Evolutionary conservation across 75 land plant genomes (phyloP).

Genomic region (Selaginella tamariscina): DNA sequence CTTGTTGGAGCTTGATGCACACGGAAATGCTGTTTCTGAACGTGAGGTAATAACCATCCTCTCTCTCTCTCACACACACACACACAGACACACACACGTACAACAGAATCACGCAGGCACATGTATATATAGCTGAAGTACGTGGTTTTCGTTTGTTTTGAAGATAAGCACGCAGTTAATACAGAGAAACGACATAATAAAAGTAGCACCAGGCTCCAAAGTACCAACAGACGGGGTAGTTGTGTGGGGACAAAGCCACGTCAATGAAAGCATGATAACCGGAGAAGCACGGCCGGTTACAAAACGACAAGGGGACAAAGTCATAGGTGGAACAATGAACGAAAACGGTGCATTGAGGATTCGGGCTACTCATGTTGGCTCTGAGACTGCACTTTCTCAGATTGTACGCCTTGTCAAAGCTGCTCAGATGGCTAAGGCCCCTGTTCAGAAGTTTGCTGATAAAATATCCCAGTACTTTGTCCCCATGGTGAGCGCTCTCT

Average conservation of each 20-base stretch:
- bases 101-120: too few species aligned
- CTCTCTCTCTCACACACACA: too few species aligned
- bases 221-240: conserved; percentile 74
- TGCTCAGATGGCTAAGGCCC: conserved; percentile 33
- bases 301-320: conserved; percentile 22
- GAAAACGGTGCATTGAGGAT: conserved; percentile 19
- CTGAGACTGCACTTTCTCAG: conserved; percentile 29
- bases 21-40: conserved; percentile 15
- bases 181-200: conserved; percentile 66
- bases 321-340: conserved; percentile 28
- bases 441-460: conserved; percentile 33
- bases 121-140: too few species aligned
- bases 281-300: conserved; percentile 28
- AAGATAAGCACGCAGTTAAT: conserved; percentile 31
- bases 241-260: conserved; percentile 27
- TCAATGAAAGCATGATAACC: conserved; percentile 35
- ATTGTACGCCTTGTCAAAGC: conserved; percentile 30
- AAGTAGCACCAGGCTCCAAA: conserved; percentile 82
- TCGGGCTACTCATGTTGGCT: conserved; percentile 24
- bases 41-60: too few species aligned
- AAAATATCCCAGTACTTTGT: conserved; percentile 29
- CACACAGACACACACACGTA: too few species aligned
- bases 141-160: too few species aligned
- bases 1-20: conserved; percentile 7
- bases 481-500: conserved; percentile 21